These are phyloP conservation scores for Ciborinia camelliae DNA, from an alignment of 2,329 filamentous ascomycete genomes.

Conservation along the genomic window DNA sequence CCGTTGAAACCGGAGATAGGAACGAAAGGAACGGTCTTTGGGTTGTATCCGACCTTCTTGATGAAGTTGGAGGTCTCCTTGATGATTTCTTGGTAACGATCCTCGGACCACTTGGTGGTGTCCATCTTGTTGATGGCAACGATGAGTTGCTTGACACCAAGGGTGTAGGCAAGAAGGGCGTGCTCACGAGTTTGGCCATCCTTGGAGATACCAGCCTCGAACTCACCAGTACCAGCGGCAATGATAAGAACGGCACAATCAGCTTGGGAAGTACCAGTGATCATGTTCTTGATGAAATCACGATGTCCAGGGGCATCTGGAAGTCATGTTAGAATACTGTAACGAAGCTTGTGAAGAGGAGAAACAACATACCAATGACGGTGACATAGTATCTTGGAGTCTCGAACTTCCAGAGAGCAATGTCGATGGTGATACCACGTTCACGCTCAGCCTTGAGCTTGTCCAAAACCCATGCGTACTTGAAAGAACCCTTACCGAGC, in stretches of 20 bases:
- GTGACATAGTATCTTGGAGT: conserved; percentile 97
- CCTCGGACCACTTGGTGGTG: conserved; percentile 97
- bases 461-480: conserved; percentile 99
- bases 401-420: conserved; percentile 99
- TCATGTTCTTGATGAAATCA: conserved; percentile 99
- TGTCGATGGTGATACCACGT: conserved; percentile 99
- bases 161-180: conserved; percentile 99
- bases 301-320: conserved; percentile 95
- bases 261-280: conserved; percentile 99
- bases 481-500: conserved; percentile 99
- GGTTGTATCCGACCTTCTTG: conserved; percentile 99
- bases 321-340: conserved; percentile 18
- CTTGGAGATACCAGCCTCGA: conserved; percentile 99
- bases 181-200: conserved; percentile 99
- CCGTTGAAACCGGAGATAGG: conserved; percentile 99
- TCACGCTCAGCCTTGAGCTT: conserved; percentile 99
- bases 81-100: conserved; percentile 97
- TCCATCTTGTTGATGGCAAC: conserved; percentile 99
- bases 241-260: conserved; percentile 99
- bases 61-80: conserved; percentile 99
- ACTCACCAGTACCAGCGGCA: conserved; percentile 99
- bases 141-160: conserved; percentile 99
- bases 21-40: conserved; percentile 97
- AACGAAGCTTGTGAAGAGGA: not conserved
- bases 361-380: conserved; percentile 73